Evolutionary conservation across 331 rosid species (phyloP).

Genomic region (Malus hybrid): DNA sequence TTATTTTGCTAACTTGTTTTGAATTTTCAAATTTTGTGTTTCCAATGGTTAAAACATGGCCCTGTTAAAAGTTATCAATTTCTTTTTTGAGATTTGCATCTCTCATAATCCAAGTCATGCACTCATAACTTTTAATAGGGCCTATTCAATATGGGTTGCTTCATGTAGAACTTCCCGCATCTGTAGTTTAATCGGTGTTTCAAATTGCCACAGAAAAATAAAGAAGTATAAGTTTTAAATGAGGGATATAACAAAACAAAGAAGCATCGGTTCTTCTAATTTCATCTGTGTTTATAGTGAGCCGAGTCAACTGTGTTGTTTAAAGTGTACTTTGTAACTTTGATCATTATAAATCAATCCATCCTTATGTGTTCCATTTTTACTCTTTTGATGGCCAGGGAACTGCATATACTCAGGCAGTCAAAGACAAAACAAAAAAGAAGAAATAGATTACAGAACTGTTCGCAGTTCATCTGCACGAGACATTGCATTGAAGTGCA

Average conservation of each 20-base stretch:
- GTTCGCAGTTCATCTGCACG: slow-evolving; percentile 34
- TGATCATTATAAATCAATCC: neutral
- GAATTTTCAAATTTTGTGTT: neutral
- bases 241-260: too few species aligned
- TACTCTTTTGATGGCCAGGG: slow-evolving; percentile 50
- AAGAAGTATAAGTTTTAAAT: neutral
- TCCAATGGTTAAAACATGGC: neutral
- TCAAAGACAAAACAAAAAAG: slow-evolving; percentile 69
- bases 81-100: neutral
- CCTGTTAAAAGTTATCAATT: neutral
- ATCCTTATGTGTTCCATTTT: slow-evolving; percentile 19
- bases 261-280: neutral
- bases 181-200: too few species aligned
- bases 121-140: neutral
- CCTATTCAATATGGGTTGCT: neutral
- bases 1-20: neutral
- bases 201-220: too few species aligned
- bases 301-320: neutral
- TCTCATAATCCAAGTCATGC: neutral
- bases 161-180: neutral
- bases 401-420: slow-evolving; percentile 61
- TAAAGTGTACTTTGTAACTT: neutral
- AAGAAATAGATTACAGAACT: slow-evolving; percentile 48
- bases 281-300: neutral
- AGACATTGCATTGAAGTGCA: slow-evolving; percentile 31